phyloP scores from a whole-genome alignment of 2,329 filamentous ascomycete genomes.

The Alternaria sp. region DNA sequence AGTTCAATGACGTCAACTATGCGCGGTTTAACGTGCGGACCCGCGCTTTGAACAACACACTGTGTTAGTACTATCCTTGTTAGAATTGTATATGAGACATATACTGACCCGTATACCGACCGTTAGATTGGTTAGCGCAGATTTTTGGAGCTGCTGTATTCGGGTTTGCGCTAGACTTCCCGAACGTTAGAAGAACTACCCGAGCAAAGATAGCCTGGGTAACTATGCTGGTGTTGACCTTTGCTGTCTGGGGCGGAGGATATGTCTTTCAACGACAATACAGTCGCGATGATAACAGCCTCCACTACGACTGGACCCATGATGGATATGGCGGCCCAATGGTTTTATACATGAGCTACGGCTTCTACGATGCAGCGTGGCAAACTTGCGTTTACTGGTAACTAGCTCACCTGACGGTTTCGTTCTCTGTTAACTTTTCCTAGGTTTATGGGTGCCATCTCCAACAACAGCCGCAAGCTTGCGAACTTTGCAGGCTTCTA shows the following conservation, averaged over 20 bases:
- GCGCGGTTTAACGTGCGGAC: constrained; percentile 75
- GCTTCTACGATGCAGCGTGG: constrained; percentile 86
- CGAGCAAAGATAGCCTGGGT: constrained; percentile 70
- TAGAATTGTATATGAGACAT: background rate
- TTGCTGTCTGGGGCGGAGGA: constrained; percentile 81
- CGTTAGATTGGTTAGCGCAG: constrained; percentile 58
- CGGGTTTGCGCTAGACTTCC: constrained; percentile 71
- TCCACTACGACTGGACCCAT: constrained; percentile 68
- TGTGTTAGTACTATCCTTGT: constrained; percentile 67
- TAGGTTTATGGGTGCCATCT: constrained; percentile 88
- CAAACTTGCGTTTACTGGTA: constrained; percentile 89
- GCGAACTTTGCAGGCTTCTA: constrained; percentile 91
- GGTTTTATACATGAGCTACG: constrained; percentile 88
- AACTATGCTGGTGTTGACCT: constrained; percentile 71
- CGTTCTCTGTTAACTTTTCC: constrained; percentile 7
- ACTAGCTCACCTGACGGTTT: constrained; percentile 25
- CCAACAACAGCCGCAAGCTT: constrained; percentile 86
- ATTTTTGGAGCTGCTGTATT: constrained; percentile 76
- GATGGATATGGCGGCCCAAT: constrained; percentile 76
- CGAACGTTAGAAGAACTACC: constrained; percentile 64
- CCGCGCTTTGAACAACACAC: constrained; percentile 73
- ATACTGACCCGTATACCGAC: background rate
- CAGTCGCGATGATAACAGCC: constrained; percentile 42
- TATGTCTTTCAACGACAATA: constrained; percentile 74
- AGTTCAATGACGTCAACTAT: constrained; percentile 75